Evolutionary conservation across 768 basidiomycete genomes (phyloP).

Genomic region (Pulveroboletus frians): DNA sequence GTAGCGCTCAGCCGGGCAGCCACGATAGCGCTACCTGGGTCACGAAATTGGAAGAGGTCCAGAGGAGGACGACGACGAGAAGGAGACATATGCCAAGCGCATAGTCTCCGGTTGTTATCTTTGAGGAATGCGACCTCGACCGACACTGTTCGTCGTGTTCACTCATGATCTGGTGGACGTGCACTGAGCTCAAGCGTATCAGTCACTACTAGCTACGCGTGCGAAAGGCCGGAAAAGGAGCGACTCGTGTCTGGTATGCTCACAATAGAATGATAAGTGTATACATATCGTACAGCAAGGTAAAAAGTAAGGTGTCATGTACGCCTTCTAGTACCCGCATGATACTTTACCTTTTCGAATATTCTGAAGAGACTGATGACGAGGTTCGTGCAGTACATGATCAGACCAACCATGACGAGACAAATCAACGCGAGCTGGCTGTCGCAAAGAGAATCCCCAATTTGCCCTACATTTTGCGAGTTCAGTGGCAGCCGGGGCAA

Average conservation of each 20-base stretch:
- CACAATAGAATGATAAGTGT: background rate
- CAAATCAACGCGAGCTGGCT: conserved; percentile 73
- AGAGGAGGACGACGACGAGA: conserved; percentile 72
- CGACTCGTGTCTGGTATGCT: background rate
- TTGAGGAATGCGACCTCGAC: conserved; percentile 8
- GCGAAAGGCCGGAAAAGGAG: conserved; percentile 2
- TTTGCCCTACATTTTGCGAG: conserved; percentile 32
- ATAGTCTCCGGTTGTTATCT: conserved; percentile 33
- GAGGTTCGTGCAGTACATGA: conserved; percentile 80
- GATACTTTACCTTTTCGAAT: conserved; percentile 85
- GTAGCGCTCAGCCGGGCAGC: background rate
- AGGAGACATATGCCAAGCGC: conserved; percentile 63
- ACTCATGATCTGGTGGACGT: conserved; percentile 14
- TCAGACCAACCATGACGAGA: conserved; percentile 69
- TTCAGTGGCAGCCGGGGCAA: conserved; percentile 41
- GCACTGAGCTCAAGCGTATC: background rate
- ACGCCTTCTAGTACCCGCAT: conserved; percentile 35
- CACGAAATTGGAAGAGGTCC: conserved; percentile 86
- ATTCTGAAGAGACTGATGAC: conserved; percentile 82
- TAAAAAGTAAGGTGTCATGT: conserved; percentile 1
- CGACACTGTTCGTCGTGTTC: conserved; percentile 11
- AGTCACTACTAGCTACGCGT: conserved; percentile 1
- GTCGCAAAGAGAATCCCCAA: conserved; percentile 63
- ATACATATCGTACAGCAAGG: background rate
- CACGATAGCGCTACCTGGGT: conserved; percentile 53